phyloP scores from a whole-genome alignment of 192 early-diverging fungal genomes.

The Podochytrium sp. region DNA sequence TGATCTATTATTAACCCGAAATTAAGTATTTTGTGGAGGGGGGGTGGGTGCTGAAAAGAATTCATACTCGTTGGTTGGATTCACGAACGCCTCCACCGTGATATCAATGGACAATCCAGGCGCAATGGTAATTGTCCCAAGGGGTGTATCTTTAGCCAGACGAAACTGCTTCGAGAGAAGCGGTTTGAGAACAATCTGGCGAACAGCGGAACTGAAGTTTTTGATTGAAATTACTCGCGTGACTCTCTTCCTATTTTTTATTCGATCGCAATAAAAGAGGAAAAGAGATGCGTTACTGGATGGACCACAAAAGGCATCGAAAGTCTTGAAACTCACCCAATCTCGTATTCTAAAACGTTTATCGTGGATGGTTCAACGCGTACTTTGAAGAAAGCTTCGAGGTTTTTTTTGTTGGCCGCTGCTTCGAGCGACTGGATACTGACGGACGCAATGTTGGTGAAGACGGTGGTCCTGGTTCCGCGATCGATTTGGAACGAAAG shows the following conservation, averaged over 20 bases:
- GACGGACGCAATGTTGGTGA: slow-evolving; percentile 30
- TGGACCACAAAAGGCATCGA: background rate
- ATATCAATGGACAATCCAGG: slow-evolving; percentile 37
- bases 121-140: slow-evolving; percentile 30
- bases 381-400: slow-evolving; percentile 32
- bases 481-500: background rate
- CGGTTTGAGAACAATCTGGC: slow-evolving; percentile 34
- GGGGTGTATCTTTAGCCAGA: slow-evolving; percentile 13
- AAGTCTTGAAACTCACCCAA: slow-evolving; percentile 20
- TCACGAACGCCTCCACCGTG: slow-evolving; percentile 27
- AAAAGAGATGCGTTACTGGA: background rate
- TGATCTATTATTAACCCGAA: too few relatives aligned
- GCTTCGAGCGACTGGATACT: slow-evolving; percentile 27
- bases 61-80: background rate
- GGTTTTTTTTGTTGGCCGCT: slow-evolving; percentile 3
- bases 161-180: slow-evolving; percentile 34
- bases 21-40: too few relatives aligned
- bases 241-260: background rate
- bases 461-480: slow-evolving; percentile 26
- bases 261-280: too few relatives aligned
- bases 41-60: too few relatives aligned
- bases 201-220: slow-evolving; percentile 35
- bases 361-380: slow-evolving; percentile 40
- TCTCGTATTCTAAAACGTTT: slow-evolving; percentile 41
- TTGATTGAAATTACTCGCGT: slow-evolving; percentile 31